Evolutionary conservation across 176 grass and related monocot genomes (phyloP).

Genomic region (Sorghum bicolor): DNA sequence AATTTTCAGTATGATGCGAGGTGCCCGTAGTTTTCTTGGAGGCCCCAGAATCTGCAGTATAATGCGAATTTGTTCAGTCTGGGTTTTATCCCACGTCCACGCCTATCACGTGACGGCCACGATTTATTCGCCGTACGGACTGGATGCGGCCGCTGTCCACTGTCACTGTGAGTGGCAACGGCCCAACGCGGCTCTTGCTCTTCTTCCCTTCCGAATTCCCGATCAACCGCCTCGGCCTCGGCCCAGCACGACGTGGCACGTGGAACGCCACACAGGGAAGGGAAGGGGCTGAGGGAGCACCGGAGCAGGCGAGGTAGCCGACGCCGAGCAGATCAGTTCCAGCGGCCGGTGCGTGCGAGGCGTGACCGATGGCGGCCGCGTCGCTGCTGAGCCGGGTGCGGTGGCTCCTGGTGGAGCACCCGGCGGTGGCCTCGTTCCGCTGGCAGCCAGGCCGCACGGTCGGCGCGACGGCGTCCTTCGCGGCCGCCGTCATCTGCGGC

Average conservation of each 20-base stretch:
- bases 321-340: neutral
- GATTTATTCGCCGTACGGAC: neutral
- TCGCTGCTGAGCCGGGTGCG: slow-evolving; percentile 29
- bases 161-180: neutral
- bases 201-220: no score
- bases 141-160: neutral
- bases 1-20: no score
- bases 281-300: neutral
- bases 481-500: slow-evolving; percentile 41
- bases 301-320: neutral
- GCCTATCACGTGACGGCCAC: neutral
- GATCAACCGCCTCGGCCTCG: neutral
- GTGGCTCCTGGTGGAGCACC: slow-evolving; percentile 75
- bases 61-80: neutral
- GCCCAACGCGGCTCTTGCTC: neutral
- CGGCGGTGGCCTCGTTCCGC: slow-evolving; percentile 55
- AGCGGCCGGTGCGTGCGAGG: neutral
- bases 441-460: slow-evolving; percentile 62
- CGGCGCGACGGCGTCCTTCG: slow-evolving; percentile 56
- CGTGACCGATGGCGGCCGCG: slow-evolving; percentile 34
- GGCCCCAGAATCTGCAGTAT: neutral
- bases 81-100: neutral
- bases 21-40: no score
- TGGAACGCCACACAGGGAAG: slow-evolving; percentile 2
- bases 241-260: slow-evolving; percentile 9